Conservation (phyloP, 2,329 filamentous ascomycete genomes). For the Cercospora beticola region DNA sequence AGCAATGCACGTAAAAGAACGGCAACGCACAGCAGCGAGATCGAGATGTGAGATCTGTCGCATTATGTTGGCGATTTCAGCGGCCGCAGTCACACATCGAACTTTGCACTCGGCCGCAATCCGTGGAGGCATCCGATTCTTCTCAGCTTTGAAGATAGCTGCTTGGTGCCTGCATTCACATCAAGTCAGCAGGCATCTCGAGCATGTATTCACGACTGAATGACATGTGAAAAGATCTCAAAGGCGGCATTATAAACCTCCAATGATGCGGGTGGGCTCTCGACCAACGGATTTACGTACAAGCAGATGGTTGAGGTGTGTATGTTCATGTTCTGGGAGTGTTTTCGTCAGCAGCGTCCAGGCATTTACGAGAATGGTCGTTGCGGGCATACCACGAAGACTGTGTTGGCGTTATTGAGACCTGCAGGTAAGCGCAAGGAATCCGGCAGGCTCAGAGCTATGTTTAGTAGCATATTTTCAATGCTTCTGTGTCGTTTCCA, state of each 20-base stretch:
- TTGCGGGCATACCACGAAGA: constrained; percentile 60
- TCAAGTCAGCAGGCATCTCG: neutral
- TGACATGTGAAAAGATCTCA: neutral
- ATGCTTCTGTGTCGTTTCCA: constrained; percentile 90
- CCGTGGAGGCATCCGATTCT: constrained; percentile 72
- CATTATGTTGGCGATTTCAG: constrained; percentile 94
- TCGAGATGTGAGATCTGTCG: constrained; percentile 90
- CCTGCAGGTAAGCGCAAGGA: constrained; percentile 76
- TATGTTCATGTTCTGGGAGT: constrained; percentile 76
- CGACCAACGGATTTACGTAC: neutral
- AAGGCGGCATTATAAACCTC: neutral
- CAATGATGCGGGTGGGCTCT: neutral
- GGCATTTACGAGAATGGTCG: neutral
- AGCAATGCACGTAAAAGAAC: constrained; percentile 54
- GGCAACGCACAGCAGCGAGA: constrained; percentile 54
- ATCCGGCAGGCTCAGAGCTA: constrained; percentile 76
- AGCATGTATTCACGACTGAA: neutral
- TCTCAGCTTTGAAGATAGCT: constrained; percentile 95
- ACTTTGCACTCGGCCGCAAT: constrained; percentile 88
- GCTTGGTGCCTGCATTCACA: constrained; percentile 66
- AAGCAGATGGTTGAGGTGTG: constrained; percentile 95
- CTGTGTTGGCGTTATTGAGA: constrained; percentile 74
- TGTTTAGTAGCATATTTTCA: constrained; percentile 88
- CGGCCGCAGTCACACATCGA: constrained; percentile 87
- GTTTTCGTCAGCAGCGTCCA: neutral